These are phyloP conservation scores for Talaromyces borbonicus DNA, from an alignment of 495 filamentous ascomycete genomes.

Conservation along the genomic window DNA sequence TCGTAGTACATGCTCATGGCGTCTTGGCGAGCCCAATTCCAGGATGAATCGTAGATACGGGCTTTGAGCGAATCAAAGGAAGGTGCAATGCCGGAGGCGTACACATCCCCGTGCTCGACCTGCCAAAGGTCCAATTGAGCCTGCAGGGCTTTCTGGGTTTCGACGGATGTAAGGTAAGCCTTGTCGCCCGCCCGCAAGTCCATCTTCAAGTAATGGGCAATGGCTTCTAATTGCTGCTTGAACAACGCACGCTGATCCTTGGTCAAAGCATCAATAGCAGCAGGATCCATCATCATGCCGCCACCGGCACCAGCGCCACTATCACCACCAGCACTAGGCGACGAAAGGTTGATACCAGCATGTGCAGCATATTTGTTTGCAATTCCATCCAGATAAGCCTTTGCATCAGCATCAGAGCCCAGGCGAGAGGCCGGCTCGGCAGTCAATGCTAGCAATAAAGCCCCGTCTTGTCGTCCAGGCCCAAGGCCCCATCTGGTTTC, in stretches of 20 bases:
- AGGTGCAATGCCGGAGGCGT: conserved; percentile 88
- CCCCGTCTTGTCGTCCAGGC: conserved; percentile 83
- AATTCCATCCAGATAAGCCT: conserved; percentile 79
- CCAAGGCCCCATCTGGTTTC: conserved; percentile 89
- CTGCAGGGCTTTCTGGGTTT: conserved; percentile 78
- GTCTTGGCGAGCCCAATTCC: conserved; percentile 99
- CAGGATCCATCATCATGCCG: conserved; percentile 99
- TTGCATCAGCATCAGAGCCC: conserved; percentile 81
- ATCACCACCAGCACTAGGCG: conserved; percentile 65
- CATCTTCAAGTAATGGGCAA: conserved; percentile 93
- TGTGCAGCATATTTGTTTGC: conserved; percentile 80
- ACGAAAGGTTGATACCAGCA: conserved; percentile 76
- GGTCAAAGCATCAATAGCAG: conserved; percentile 90
- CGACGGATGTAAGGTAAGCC: conserved; percentile 70
- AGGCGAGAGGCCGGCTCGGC: conserved; percentile 85
- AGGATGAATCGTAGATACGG: conserved; percentile 92
- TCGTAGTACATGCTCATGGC: conserved; percentile 98
- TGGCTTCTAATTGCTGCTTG: conserved; percentile 93
- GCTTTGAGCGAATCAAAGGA: conserved; percentile 89
- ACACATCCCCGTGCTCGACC: conserved; percentile 91
- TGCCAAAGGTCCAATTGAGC: conserved; percentile 92
- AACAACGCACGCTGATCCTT: conserved; percentile 91
- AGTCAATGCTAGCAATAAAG: conserved; percentile 78
- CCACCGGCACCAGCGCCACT: conserved; percentile 56
- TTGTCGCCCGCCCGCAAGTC: conserved; percentile 94